Base-by-base conservation (phyloP, 768 basidiomycete species). In the Melanogaster broomeanus region DNA sequence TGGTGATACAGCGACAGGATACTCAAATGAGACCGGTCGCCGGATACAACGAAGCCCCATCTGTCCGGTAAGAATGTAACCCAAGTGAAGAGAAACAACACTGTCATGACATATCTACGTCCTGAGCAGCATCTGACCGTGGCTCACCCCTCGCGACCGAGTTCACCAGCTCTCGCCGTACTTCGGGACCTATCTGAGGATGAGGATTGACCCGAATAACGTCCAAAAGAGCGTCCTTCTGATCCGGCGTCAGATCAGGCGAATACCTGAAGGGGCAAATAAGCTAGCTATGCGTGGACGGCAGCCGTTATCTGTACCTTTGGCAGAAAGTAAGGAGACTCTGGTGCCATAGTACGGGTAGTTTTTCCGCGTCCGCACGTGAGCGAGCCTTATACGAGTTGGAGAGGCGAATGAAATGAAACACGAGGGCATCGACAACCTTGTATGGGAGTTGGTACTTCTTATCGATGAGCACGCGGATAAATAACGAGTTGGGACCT, bases 291-390 rank as follows among this genome's bases (percentile, higher is more conserved):
- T 27, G n/a, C n/a, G 40, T 6, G 16, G 11, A 39, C 41, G 37
- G 18, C 21, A 11, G 18, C n/a, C 24, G n/a, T 35, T 19, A 21
- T 12, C 10, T 69, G 62, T 39, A 93, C 94, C 96, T 77, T 72
- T 99, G 97, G 34, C 83, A 85, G 67, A 98, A 98, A 3, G 95
- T 92, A 21, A 99, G 79, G 48, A 99, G 77, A 67, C 90, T 92
- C 71, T 99, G 97, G 68, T 99, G 93, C 97, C 97, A 99, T 11
- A 99, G 77, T 12, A 98, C 97, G n/a, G 97, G 96, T 27, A 98
- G 78, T 65, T 86, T 85, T 42, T 88, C 85, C 2, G 83, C 73
- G 43, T 91, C 89, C 22, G 84, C 87, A 42, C 83, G 77, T 18
- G 74, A 76, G 50, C 78, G 83, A 40, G 83, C 84, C 71, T 87